Conservation (phyloP, 805 yeast species). For the Blastobotrys parvus region DNA sequence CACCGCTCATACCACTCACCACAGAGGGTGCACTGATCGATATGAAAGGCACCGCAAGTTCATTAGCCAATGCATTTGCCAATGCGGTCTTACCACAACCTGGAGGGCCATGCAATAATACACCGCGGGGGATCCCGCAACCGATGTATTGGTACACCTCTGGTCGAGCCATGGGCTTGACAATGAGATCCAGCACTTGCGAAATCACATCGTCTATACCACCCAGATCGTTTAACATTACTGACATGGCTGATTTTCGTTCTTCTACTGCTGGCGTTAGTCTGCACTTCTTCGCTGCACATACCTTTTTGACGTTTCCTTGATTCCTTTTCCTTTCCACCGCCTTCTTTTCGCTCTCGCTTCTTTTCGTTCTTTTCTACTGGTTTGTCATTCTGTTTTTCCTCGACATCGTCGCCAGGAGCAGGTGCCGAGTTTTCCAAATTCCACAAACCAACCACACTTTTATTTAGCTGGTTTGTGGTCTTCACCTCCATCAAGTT, state of each 20-base stretch:
- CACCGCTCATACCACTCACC: constrained; percentile 99
- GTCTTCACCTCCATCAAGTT: constrained; percentile 55
- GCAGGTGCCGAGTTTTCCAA: constrained; percentile 17
- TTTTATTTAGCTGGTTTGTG: constrained; percentile 63
- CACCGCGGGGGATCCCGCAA: constrained; percentile 92
- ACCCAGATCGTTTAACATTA: constrained; percentile 68
- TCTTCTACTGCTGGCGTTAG: constrained; percentile 44
- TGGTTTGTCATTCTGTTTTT: constrained; percentile 3
- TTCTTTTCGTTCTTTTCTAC: constrained; percentile 10
- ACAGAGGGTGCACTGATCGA: constrained; percentile 91
- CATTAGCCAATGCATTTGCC: constrained; percentile 95
- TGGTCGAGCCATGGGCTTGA: constrained; percentile 87
- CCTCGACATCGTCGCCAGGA: background rate
- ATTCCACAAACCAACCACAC: constrained; percentile 65
- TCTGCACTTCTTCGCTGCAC: constrained; percentile 7
- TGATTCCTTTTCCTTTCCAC: constrained; percentile 4
- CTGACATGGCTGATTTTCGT: constrained; percentile 46
- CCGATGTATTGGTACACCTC: constrained; percentile 84
- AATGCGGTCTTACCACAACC: constrained; percentile 98
- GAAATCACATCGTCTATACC: constrained; percentile 83
- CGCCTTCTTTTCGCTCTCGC: constrained; percentile 8
- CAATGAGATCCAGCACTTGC: constrained; percentile 82
- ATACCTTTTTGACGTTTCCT: constrained; percentile 35
- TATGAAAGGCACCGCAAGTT: constrained; percentile 85
- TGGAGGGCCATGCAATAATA: constrained; percentile 93